These are phyloP conservation scores for Blumeriella jaapii DNA, from an alignment of 2,329 filamentous ascomycete species.

Conservation along the genomic window DNA sequence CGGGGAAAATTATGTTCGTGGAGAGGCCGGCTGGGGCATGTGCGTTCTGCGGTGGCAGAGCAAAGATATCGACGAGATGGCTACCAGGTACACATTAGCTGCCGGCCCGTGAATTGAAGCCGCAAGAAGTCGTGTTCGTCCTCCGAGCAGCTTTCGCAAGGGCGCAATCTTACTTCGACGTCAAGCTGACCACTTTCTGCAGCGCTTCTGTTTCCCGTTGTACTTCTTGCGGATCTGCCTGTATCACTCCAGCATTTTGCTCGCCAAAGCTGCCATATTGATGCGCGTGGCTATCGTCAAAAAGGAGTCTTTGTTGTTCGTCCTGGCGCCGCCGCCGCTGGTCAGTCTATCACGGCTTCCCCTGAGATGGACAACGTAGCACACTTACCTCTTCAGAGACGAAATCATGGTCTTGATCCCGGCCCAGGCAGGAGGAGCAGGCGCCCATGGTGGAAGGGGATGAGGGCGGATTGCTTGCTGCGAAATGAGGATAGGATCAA, in stretches of 20 bases:
- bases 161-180: constrained; percentile 41
- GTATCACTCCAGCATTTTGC: constrained; percentile 36
- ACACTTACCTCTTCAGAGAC: constrained; percentile 42
- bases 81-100: constrained; percentile 29
- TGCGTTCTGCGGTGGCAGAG: constrained; percentile 41
- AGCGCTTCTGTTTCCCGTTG: constrained; percentile 54
- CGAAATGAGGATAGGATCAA: constrained; percentile 2
- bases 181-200: constrained; percentile 51
- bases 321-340: constrained; percentile 22
- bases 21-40: constrained; percentile 28
- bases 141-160: constrained; percentile 1
- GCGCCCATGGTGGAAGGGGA: constrained; percentile 38
- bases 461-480: constrained; percentile 4
- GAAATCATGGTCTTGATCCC: constrained; percentile 35
- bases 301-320: constrained; percentile 39
- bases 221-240: constrained; percentile 49
- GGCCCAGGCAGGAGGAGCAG: constrained; percentile 49
- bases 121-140: constrained; percentile 3
- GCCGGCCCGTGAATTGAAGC: constrained; percentile 3
- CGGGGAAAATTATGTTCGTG: constrained; percentile 32
- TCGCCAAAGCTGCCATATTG: constrained; percentile 55
- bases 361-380: neutral
- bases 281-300: constrained; percentile 46
- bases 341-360: constrained; percentile 7
- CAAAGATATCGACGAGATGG: constrained; percentile 58